These are phyloP conservation scores for Phytophthora lateralis DNA, from an alignment of 352 stramenopile species.

Conservation along the genomic window DNA sequence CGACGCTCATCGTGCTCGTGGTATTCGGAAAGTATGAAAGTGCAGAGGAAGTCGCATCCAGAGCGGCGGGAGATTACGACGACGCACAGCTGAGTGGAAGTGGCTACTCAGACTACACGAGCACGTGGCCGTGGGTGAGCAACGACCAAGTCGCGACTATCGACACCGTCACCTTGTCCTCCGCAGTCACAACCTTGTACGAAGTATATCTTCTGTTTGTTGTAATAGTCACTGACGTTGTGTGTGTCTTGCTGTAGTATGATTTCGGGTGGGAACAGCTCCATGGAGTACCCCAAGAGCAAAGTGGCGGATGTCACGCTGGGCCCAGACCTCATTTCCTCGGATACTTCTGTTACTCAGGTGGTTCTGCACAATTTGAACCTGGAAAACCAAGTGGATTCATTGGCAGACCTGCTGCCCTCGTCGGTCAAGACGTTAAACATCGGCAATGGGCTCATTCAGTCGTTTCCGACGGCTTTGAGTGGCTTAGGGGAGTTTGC, in stretches of 20 bases:
- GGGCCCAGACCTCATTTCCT: conserved; percentile 19
- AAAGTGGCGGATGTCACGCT: conserved; percentile 37
- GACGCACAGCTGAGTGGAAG: conserved; percentile 6
- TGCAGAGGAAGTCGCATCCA: conserved; percentile 23
- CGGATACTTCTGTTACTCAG: conserved; percentile 18
- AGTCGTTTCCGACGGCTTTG: conserved; percentile 25
- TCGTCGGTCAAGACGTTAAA: conserved; percentile 24
- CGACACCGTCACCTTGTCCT: conserved; percentile 22
- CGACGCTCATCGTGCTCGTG: conserved; percentile 26
- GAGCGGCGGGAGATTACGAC: conserved; percentile 5
- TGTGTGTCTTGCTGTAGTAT: conserved; percentile 18
- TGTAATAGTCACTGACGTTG: background rate
- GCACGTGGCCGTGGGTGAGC: conserved; percentile 25
- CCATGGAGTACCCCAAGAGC: conserved; percentile 25
- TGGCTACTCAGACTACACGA: conserved; percentile 27
- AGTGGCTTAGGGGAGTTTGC: conserved; percentile 13
- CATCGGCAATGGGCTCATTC: conserved; percentile 32
- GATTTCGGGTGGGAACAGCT: conserved; percentile 21
- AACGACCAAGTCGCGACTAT: conserved; percentile 30
- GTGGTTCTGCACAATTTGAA: conserved; percentile 32
- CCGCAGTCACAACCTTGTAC: conserved; percentile 31
- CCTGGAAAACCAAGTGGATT: conserved; percentile 23
- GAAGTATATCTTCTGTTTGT: conserved; percentile 1
- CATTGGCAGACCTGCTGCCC: conserved; percentile 25
- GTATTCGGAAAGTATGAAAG: conserved; percentile 35